A percentile compares a stretch with the other conserved stretches of the same genome.
phyloP scores from a whole-genome alignment of 306 rosid genomes.

The Leucaena leucocephala region DNA sequence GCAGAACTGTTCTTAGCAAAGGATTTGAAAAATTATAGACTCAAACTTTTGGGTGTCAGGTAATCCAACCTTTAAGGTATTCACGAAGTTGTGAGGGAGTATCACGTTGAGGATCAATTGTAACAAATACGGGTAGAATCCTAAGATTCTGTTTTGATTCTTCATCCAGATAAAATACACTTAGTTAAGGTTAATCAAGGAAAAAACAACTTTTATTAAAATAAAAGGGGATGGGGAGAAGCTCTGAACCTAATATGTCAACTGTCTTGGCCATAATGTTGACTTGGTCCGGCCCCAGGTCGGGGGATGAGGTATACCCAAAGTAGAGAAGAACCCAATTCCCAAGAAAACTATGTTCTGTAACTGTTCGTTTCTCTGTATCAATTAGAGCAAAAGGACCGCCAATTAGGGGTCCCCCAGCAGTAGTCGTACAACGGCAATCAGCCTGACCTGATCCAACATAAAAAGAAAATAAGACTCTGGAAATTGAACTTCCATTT shows the following conservation, averaged over 20 bases:
- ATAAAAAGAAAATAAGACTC: conserved; percentile 32
- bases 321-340: conserved; percentile 90
- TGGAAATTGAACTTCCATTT: conserved; percentile 14
- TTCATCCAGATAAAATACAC: conserved; percentile 40
- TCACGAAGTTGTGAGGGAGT: conserved; percentile 72
- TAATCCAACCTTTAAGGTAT: conserved; percentile 77
- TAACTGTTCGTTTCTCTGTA: conserved; percentile 60
- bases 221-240: conserved; percentile 14
- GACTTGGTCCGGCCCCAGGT: conserved; percentile 86
- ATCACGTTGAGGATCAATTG: conserved; percentile 93
- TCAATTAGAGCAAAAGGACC: conserved; percentile 84
- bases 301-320: conserved; percentile 94
- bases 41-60: conserved; percentile 7
- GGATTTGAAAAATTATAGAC: conserved; percentile 18
- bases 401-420: conserved; percentile 72
- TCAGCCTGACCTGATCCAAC: conserved; percentile 62
- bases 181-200: conserved; percentile 32
- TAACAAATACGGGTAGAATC: conserved; percentile 83
- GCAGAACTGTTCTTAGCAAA: conserved; percentile 1
- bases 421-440: conserved; percentile 31
- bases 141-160: conserved; percentile 59
- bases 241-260: conserved; percentile 63
- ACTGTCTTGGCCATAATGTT: conserved; percentile 65
- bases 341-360: conserved; percentile 64
- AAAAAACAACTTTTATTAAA: conserved; percentile 24